Percentiles rank a stretch among this genome's conserved stretches.
Evolutionary conservation across 2,329 filamentous ascomycete species (phyloP).

Genomic region (Chrysosporium keratinophilum): DNA sequence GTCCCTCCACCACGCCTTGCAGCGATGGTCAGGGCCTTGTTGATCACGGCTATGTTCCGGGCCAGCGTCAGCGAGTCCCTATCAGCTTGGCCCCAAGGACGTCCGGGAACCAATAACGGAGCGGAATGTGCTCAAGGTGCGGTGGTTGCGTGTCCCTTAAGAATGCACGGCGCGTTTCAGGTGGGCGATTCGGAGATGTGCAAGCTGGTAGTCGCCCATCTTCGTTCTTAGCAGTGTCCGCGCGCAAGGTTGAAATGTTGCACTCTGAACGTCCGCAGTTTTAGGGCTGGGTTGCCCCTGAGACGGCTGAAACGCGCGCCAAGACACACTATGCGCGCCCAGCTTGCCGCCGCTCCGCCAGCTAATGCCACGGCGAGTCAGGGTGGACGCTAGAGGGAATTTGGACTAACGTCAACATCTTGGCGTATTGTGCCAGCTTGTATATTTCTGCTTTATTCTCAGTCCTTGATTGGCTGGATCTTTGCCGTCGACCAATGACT

Average conservation of each 20-base stretch:
- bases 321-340: not conserved
- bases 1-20: not conserved
- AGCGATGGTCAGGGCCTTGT: not conserved
- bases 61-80: not conserved
- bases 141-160: not conserved
- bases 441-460: no score
- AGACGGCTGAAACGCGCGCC: slow-evolving; percentile 6
- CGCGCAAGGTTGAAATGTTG: not conserved
- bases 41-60: not conserved
- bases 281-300: not conserved
- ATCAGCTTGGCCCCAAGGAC: not conserved
- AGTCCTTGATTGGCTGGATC: no score
- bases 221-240: no score
- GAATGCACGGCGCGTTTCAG: slow-evolving; percentile 1
- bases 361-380: not conserved
- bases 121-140: not conserved
- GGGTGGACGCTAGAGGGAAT: not conserved
- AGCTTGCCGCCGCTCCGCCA: slow-evolving; percentile 2
- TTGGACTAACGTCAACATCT: no score
- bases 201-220: not conserved
- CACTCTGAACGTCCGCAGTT: slow-evolving; percentile 10
- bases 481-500: no score
- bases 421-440: no score
- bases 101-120: not conserved
- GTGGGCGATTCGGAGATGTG: not conserved